These are phyloP conservation scores for Paramecium caudatum DNA, from an alignment of 73 alveolate species.

Conservation along the genomic window DNA sequence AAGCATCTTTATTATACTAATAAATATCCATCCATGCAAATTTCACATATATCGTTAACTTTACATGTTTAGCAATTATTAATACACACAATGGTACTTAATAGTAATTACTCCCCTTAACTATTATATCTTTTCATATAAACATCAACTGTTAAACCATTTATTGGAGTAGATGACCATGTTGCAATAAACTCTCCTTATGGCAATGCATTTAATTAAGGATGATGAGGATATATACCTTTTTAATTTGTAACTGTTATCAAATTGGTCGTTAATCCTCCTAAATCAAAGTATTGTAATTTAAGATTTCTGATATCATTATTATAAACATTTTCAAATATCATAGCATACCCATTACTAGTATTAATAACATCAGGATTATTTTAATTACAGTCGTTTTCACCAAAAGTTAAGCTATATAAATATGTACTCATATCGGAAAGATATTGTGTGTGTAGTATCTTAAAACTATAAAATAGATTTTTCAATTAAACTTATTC, in stretches of 20 bases:
- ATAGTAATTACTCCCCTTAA: neutral
- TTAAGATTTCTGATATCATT: neutral
- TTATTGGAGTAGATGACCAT: neutral
- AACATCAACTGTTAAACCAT: neutral
- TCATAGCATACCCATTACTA: neutral
- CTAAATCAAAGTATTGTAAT: neutral
- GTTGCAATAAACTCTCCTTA: neutral
- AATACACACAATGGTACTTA: neutral
- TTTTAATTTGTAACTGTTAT: neutral
- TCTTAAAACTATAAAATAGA: neutral
- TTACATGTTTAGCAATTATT: neutral
- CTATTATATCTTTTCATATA: slow-evolving; percentile 23
- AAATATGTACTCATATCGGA: neutral
- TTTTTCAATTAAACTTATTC: neutral
- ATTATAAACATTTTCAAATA: neutral
- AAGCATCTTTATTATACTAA: neutral
- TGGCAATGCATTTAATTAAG: neutral
- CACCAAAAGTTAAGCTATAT: neutral
- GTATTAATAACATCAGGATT: slow-evolving; percentile 1
- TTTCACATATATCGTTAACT: neutral
- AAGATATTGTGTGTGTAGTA: neutral
- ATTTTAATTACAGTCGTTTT: neutral
- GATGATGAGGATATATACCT: slow-evolving; percentile 19
- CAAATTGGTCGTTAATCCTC: neutral
- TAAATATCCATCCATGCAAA: neutral